These are phyloP conservation scores for Geotrichum klebahnii DNA, from an alignment of 1,139 yeast genomes.

Conservation along the genomic window DNA sequence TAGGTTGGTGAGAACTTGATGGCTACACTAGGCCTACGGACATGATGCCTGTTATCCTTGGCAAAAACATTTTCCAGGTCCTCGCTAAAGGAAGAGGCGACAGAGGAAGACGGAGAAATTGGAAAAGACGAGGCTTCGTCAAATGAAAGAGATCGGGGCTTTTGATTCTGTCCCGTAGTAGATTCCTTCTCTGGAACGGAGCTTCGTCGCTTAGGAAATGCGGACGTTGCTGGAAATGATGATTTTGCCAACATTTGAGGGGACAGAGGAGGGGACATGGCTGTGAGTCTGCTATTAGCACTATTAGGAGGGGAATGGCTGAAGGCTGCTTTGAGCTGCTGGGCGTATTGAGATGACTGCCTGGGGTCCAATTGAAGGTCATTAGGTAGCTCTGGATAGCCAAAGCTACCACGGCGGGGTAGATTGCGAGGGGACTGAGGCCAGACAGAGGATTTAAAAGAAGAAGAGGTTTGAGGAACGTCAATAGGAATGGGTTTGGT, in stretches of 20 bases:
- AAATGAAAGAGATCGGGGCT: neutral
- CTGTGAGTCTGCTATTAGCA: neutral
- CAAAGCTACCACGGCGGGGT: constrained; percentile 2
- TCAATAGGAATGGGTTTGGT: constrained; percentile 5
- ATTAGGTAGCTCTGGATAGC: neutral
- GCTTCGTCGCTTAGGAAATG: constrained; percentile 1
- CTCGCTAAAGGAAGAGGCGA: neutral
- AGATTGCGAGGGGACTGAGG: neutral
- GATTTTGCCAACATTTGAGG: neutral
- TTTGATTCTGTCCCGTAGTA: neutral
- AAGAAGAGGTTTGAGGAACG: neutral
- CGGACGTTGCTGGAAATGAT: neutral
- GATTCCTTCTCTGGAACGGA: neutral
- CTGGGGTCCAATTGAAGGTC: constrained; percentile 7
- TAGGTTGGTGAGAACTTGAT: constrained; percentile 30
- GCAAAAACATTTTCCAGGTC: neutral
- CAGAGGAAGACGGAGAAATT: neutral
- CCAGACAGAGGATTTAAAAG: neutral
- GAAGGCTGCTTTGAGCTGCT: constrained; percentile 5
- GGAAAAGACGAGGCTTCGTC: neutral
- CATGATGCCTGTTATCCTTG: constrained; percentile 26
- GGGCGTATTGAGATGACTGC: constrained; percentile 1
- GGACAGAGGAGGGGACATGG: constrained; percentile 6
- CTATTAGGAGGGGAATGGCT: neutral
- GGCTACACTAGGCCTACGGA: constrained; percentile 31